Base-by-base conservation (phyloP, 2,329 filamentous ascomycete species). In the Penicillium brevicompactum region DNA sequence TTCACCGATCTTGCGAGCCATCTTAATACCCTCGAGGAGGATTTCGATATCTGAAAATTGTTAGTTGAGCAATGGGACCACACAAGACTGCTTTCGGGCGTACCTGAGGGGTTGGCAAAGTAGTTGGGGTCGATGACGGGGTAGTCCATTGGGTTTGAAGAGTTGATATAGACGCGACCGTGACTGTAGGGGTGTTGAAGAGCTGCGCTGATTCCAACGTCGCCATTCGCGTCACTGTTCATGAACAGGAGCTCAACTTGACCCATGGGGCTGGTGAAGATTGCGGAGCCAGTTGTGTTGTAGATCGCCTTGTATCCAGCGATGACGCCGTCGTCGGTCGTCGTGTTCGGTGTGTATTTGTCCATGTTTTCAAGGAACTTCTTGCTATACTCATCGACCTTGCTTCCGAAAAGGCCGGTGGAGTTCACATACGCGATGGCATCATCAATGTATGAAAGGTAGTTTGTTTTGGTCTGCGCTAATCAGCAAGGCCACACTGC, bases 81-180 rank as follows among this genome's bases (percentile, higher is more conserved):
- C 7, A 7, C 24, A 27, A 4, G 5, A 5, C n/a, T 27, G 6
- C 30, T 21, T 22, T 11, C n/a, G 21, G 6, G 58, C 57, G 9
- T 62, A 69, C 67, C 67, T 9, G 59, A 56, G 40, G 65, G 59
- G n/a, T 68, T 65, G 10, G 31, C 14, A 1, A 70, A 46, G 27
- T 70, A 70, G 40, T 67, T 67, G 1, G 67, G 67, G 41, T 70
- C 67, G 22, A 70, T 70, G 8, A 69, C 63, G 1, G 67, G 67
- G 41, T 64, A 66, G 27, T 68, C 64, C 48, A 70, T 49, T 16
- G 66, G 65, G 32, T 68, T 52, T 1, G 67, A 69, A 9, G 67
- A 69, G 46, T 69, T 69, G 56, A 70, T 70, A 42, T 68, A 68
- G 42, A 70, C 58, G 1, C 67, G 63, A 10, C 67, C 67, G 14